Evolutionary conservation across 768 basidiomycete species (phyloP).

Genomic region (Sarcomyxa edulis): DNA sequence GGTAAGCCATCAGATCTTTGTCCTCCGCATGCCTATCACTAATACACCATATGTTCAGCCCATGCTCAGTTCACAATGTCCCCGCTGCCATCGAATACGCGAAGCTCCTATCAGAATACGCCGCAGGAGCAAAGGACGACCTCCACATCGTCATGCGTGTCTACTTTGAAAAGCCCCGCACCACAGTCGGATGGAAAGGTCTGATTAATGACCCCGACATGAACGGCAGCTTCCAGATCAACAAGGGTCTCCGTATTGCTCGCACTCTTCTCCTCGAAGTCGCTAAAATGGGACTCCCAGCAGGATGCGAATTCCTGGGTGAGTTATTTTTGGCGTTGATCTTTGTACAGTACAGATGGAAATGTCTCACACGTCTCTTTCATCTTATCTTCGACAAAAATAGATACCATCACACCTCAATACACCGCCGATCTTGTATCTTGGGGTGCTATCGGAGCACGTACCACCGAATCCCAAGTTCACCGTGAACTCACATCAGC

Average conservation of each 20-base stretch:
- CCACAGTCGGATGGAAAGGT: constrained; percentile 98
- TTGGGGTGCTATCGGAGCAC: constrained; percentile 95
- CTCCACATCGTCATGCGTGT: constrained; percentile 96
- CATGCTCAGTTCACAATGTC: constrained; percentile 92
- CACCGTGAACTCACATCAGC: constrained; percentile 85
- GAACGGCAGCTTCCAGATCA: constrained; percentile 92
- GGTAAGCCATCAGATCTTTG: constrained; percentile 19
- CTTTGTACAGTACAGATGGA: constrained; percentile 91
- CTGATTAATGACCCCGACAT: constrained; percentile 97
- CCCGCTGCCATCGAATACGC: constrained; percentile 88
- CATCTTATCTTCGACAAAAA: background rate
- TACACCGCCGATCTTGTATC: constrained; percentile 87
- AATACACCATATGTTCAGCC: constrained; percentile 34
- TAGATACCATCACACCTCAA: constrained; percentile 49
- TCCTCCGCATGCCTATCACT: background rate
- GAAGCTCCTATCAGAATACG: constrained; percentile 69
- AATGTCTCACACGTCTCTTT: constrained; percentile 47
- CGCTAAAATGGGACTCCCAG: constrained; percentile 85
- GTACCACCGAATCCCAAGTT: constrained; percentile 90
- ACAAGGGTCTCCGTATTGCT: constrained; percentile 88
- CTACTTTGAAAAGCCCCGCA: constrained; percentile 96
- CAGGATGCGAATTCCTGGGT: constrained; percentile 95
- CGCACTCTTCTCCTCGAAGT: constrained; percentile 85
- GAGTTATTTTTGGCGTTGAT: constrained; percentile 48
- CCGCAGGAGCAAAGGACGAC: constrained; percentile 75